Base-by-base conservation (phyloP, 768 basidiomycete genomes). In the Serendipita sp. region DNA sequence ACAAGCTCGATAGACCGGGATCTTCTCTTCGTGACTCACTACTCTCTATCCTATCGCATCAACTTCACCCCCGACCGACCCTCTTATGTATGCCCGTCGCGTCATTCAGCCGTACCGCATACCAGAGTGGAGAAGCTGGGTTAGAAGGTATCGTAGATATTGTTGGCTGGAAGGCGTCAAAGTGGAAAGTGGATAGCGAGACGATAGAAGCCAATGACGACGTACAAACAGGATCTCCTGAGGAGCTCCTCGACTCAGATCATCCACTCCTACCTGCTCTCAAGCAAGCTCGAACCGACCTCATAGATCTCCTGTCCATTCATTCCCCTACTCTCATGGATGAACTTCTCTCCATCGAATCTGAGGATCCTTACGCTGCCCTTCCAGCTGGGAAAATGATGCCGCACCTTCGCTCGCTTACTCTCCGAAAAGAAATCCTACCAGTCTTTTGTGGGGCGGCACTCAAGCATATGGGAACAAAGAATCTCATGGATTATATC, bases 391-490 rank as follows among this genome's bases (percentile, higher is more conserved):
- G 74, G 9, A 71, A 74, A 9, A 79, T 93, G 62, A 72, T 88
- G 45, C 76, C 78, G 24, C 79, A 82, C 67, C 77, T 93, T 28
- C 85, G 91, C 26, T 74, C 75, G 14, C 82, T 86, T 13, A 87
- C 86, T 2, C 69, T 90, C 31, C 72, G 72, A 14, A 82, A 82
- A 63, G 77, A 82, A 4, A 77, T 90, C 24, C 75, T 93, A 2
- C 90, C 90, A 7, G 83, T 92, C 17, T 70, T 93, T 13, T 90
- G 90, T 67, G 90, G 90, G 9, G 85, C 90, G 17, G 90, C 90
- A 1, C 76, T 83, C 72, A 85, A 82, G 67, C 80, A 89, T 68
- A 80, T 93, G 43, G 90, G 90, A 33, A 92, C 89, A 2, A 82
- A 89, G 64, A 71, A 88, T 24, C 75, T 89, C 4, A 79, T 93